Evolutionary conservation across 2,329 filamentous ascomycete species (phyloP).

Genomic region (Hypoxylon sp.): DNA sequence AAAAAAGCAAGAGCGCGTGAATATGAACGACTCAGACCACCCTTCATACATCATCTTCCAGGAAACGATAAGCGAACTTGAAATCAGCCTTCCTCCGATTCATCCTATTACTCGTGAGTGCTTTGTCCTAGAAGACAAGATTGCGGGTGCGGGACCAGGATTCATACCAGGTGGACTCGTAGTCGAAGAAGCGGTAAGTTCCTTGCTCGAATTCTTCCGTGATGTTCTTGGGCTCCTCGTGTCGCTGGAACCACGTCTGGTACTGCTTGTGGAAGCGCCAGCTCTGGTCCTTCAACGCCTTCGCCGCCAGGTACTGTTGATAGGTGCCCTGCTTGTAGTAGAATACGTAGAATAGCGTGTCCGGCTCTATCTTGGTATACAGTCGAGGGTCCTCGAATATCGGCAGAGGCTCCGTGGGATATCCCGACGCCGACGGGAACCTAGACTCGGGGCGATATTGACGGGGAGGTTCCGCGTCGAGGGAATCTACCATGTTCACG

Average conservation of each 20-base stretch:
- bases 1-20: not conserved
- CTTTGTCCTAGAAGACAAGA: conserved; percentile 2
- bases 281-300: conserved; percentile 96
- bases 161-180: conserved; percentile 95
- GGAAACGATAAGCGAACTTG: conserved; percentile 97
- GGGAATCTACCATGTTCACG: conserved; percentile 69
- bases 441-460: conserved; percentile 85
- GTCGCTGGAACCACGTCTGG: conserved; percentile 98
- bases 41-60: conserved; percentile 84
- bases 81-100: conserved; percentile 97
- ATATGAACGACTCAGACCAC: not conserved
- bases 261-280: conserved; percentile 99
- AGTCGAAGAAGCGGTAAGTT: conserved; percentile 99
- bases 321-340: conserved; percentile 98
- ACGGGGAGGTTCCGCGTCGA: conserved; percentile 82
- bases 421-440: conserved; percentile 78
- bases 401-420: conserved; percentile 88
- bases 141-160: not conserved
- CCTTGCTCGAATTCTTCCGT: conserved; percentile 99
- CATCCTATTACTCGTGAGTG: conserved; percentile 72
- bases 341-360: conserved; percentile 98
- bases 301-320: conserved; percentile 93
- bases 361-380: conserved; percentile 89
- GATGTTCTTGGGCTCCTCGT: conserved; percentile 98
- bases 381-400: conserved; percentile 92